Evolutionary conservation across 495 filamentous ascomycete species (phyloP).

Genomic region (Penicillium pulvis): DNA sequence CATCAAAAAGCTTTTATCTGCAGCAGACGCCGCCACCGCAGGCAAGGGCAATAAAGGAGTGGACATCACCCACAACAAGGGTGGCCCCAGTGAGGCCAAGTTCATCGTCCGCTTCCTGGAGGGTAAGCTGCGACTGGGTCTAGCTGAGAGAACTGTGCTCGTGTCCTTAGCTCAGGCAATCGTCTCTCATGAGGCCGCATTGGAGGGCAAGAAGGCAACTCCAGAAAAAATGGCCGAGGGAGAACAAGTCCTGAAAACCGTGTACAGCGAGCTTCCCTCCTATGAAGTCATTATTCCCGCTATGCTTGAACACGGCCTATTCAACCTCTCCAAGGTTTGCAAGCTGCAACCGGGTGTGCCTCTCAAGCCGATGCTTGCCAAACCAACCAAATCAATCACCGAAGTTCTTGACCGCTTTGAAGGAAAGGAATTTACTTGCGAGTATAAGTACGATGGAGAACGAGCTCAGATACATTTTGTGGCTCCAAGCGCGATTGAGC

Average conservation of each 20-base stretch:
- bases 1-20: conserved; percentile 91
- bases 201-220: conserved; percentile 66
- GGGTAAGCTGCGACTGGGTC: conserved; percentile 86
- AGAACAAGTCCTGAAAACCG: conserved; percentile 81
- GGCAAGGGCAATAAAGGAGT: conserved; percentile 69
- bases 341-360: conserved; percentile 93
- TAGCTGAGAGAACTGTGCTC: conserved; percentile 90
- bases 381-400: conserved; percentile 98
- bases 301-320: conserved; percentile 83
- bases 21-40: conserved; percentile 70
- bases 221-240: conserved; percentile 77
- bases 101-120: conserved; percentile 91
- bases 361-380: conserved; percentile 97
- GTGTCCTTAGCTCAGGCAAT: conserved; percentile 87
- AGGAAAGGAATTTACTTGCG: conserved; percentile 92
- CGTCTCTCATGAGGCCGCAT: conserved; percentile 73
- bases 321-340: conserved; percentile 78
- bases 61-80: conserved; percentile 90
- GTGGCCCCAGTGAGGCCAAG: conserved; percentile 92
- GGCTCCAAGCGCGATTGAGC: conserved; percentile 71
- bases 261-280: conserved; percentile 92
- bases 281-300: conserved; percentile 94
- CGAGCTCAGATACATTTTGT: conserved; percentile 97
- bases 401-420: conserved; percentile 98
- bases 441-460: conserved; percentile 99